A percentile compares a stretch with the other conserved stretches of the same genome.
These are phyloP conservation scores for Agastache rugosa DNA, from an alignment of 257 asterid species.

Conservation along the genomic window DNA sequence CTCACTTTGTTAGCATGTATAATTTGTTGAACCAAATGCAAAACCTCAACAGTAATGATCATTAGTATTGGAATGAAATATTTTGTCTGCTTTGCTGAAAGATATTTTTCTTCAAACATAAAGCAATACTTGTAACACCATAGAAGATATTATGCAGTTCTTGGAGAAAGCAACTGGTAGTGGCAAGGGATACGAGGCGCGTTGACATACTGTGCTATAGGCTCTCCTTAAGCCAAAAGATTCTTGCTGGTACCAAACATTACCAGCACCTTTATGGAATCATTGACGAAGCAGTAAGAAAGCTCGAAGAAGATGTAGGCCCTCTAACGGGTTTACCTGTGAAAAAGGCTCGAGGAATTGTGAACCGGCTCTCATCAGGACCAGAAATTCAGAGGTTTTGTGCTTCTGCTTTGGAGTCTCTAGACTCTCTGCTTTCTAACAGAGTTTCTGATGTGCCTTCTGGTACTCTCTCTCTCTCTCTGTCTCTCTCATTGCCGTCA, in stretches of 20 bases:
- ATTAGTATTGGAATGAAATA: neutral
- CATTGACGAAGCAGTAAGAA: slow-evolving; percentile 63
- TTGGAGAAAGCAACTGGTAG: slow-evolving; percentile 81
- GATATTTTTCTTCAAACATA: neutral
- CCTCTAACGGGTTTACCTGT: slow-evolving; percentile 73
- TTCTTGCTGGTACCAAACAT: slow-evolving; percentile 71
- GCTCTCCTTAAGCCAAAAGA: slow-evolving; percentile 70
- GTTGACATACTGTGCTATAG: slow-evolving; percentile 82
- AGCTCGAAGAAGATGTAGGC: slow-evolving; percentile 75
- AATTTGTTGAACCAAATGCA: neutral
- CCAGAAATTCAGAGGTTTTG: slow-evolving; percentile 70
- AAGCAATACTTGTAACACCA: slow-evolving; percentile 8
- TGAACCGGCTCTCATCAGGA: slow-evolving; percentile 81
- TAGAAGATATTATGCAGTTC: slow-evolving; percentile 51
- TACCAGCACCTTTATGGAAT: slow-evolving; percentile 59
- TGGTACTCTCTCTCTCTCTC: slow-evolving; percentile 46
- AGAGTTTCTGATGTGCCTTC: slow-evolving; percentile 50
- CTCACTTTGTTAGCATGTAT: neutral
- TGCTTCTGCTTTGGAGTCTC: slow-evolving; percentile 73
- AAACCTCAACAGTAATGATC: neutral
- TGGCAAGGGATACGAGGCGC: slow-evolving; percentile 80
- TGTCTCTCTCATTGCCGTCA: neutral
- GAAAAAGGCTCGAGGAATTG: slow-evolving; percentile 82
- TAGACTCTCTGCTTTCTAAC: slow-evolving; percentile 59
- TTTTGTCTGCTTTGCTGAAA: neutral